Percentiles rank a stretch among this genome's conserved stretches.
These are phyloP conservation scores for Sclerotinia sclerotiorum DNA, from an alignment of 2,329 filamentous ascomycete genomes.

Conservation along the genomic window DNA sequence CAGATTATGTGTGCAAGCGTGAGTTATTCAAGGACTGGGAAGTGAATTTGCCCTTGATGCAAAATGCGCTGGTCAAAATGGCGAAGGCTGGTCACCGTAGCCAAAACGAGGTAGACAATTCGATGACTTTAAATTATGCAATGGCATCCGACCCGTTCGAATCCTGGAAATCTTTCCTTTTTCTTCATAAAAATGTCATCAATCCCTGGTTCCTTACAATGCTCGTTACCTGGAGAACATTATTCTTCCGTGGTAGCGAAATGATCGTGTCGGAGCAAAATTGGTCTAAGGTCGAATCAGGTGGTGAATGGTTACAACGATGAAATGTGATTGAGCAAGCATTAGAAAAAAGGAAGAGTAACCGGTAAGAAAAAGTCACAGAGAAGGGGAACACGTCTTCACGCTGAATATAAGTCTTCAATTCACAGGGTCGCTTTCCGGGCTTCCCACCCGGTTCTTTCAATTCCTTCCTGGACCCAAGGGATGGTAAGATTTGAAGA, in stretches of 20 bases:
- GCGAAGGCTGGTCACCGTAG: slow-evolving; percentile 23
- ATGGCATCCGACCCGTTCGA: neutral
- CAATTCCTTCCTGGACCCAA: slow-evolving; percentile 12
- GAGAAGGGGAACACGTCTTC: neutral
- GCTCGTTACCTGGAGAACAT: slow-evolving; percentile 10
- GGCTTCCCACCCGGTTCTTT: too few relatives aligned
- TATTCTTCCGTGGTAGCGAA: slow-evolving; percentile 5
- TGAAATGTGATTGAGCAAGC: slow-evolving; percentile 2
- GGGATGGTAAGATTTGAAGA: slow-evolving; percentile 1
- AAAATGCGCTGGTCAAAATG: slow-evolving; percentile 24
- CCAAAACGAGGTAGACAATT: slow-evolving; percentile 5
- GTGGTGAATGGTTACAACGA: neutral
- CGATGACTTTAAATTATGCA: neutral
- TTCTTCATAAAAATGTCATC: slow-evolving; percentile 10
- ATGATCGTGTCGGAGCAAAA: neutral
- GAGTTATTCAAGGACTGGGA: slow-evolving; percentile 3
- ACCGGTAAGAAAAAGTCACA: neutral
- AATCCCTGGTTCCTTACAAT: neutral
- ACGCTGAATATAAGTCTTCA: neutral
- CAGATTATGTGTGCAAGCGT: neutral
- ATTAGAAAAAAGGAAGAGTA: neutral
- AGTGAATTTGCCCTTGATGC: slow-evolving; percentile 19
- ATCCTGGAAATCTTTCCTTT: slow-evolving; percentile 9
- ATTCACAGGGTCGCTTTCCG: neutral
- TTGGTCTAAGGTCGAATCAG: slow-evolving; percentile 7